Conservation (phyloP, 805 yeast genomes). For the Yamadazyma takamatsuzukensis region DNA sequence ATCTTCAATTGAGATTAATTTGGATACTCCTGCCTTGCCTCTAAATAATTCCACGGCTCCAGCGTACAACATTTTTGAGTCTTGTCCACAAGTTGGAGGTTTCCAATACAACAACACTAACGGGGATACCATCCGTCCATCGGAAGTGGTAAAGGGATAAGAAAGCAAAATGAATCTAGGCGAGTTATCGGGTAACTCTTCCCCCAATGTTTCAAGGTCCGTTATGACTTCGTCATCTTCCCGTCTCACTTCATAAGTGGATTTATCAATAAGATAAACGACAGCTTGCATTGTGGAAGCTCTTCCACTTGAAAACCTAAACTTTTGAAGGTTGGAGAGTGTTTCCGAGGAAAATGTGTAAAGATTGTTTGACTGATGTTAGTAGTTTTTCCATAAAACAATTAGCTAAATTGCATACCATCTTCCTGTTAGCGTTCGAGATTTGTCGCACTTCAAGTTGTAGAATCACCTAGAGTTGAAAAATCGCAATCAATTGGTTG, state of each 20-base stretch:
- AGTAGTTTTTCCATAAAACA: neutral
- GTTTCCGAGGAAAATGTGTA: conserved; percentile 66
- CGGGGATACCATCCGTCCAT: conserved; percentile 73
- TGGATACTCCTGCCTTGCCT: conserved; percentile 72
- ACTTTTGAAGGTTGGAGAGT: conserved; percentile 56
- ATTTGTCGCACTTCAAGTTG: no score
- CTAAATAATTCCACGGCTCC: conserved; percentile 82
- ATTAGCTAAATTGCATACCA: neutral
- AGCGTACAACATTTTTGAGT: conserved; percentile 82
- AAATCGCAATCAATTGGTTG: no score
- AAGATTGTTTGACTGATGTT: conserved; percentile 29
- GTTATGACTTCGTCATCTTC: conserved; percentile 48
- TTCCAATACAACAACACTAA: conserved; percentile 81
- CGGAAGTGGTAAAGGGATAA: conserved; percentile 64
- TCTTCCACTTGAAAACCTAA: conserved; percentile 70
- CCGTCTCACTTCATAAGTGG: conserved; percentile 45
- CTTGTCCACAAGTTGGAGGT: conserved; percentile 83
- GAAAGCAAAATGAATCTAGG: conserved; percentile 77
- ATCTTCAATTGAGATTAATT: conserved; percentile 60
- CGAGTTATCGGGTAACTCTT: conserved; percentile 75
- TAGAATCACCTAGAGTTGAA: no score
- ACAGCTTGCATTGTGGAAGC: conserved; percentile 58
- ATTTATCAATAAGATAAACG: conserved; percentile 56
- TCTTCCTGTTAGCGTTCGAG: no score
- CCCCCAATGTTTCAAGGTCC: conserved; percentile 60